These are phyloP conservation scores for Sisymbrium irio DNA, from an alignment of 345 rosid species.

Conservation along the genomic window DNA sequence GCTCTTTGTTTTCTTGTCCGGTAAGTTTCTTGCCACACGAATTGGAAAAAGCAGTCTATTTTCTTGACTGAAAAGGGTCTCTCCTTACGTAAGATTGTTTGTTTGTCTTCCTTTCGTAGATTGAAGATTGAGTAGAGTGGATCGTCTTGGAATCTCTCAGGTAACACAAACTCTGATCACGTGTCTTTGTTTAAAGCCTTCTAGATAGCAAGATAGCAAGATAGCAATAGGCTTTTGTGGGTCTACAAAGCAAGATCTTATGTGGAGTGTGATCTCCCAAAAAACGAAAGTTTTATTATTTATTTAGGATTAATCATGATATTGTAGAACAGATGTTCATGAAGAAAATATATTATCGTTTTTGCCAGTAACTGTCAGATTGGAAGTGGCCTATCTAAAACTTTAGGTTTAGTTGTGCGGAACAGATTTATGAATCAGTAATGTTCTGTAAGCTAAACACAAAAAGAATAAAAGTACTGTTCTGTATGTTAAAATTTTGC, in stretches of 20 bases:
- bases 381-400: not conserved
- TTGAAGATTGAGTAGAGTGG: not conserved
- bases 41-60: not conserved
- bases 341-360: not conserved
- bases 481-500: not conserved
- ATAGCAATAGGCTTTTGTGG: not conserved
- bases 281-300: not conserved
- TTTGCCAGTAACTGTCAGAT: not conserved
- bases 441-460: not conserved
- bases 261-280: not conserved
- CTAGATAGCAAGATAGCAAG: not conserved
- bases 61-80: slow-evolving; percentile 22
- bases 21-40: slow-evolving; percentile 10
- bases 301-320: not conserved
- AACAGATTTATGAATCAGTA: not conserved
- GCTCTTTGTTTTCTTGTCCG: slow-evolving; percentile 16
- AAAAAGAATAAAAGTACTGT: not conserved
- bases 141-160: not conserved
- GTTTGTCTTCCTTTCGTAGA: not conserved
- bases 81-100: slow-evolving; percentile 14
- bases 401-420: too few relatives aligned
- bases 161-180: not conserved
- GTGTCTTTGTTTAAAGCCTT: not conserved
- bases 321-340: not conserved
- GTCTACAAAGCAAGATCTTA: not conserved